Evolutionary conservation across 2,329 filamentous ascomycete genomes (phyloP), one percentile per base, ranked within the genome.

Genomic region (Helotiales sp.): DNA sequence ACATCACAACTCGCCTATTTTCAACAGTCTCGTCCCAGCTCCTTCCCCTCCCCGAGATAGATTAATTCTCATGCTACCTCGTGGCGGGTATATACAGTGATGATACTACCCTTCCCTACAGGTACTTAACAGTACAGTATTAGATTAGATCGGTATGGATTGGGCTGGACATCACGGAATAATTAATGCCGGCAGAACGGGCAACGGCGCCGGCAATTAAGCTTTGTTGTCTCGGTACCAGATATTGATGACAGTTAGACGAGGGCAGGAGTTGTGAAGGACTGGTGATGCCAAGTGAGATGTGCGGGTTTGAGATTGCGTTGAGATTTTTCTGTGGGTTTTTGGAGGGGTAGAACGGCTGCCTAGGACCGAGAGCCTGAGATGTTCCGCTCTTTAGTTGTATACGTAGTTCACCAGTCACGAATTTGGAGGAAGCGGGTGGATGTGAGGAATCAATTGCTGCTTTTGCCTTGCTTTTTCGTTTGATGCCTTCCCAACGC

Each of bases 191-290:
- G 52, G 52, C 52, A 57, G 52, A 57, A 57, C 52, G 30, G 24
- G 52, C 52, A 37, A 57, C 30, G 52, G 52, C 28, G 52, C 52
- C 30, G 52, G 52, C 28, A 57, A 57, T 34, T 57, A 57, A 37
- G 52, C 30, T 57, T 57, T 34, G 24, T 57, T 34, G 11, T 34
- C 30, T 57, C 52, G 52, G 52, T 57, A 34, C 52, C 52, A 24
- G 30, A 22, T 20, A 17, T 57, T 57, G 32, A 52, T 15, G 11
- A 30, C 49, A 13, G 49, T 15, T 52, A 52, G 49, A n/a, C 49
- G 49, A 52, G 49, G 24, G n/a, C 10, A 20, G 6, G 40, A 20
- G 40, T 17, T 20, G 40, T 45, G 40, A 45, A 40, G 37, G 26
- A 26, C 13, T 50, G 47, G 47, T 50, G 47, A 15, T 26, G 49